These are phyloP conservation scores for Coprinopsis strossmayeri DNA, from an alignment of 768 basidiomycete genomes.

Conservation along the genomic window DNA sequence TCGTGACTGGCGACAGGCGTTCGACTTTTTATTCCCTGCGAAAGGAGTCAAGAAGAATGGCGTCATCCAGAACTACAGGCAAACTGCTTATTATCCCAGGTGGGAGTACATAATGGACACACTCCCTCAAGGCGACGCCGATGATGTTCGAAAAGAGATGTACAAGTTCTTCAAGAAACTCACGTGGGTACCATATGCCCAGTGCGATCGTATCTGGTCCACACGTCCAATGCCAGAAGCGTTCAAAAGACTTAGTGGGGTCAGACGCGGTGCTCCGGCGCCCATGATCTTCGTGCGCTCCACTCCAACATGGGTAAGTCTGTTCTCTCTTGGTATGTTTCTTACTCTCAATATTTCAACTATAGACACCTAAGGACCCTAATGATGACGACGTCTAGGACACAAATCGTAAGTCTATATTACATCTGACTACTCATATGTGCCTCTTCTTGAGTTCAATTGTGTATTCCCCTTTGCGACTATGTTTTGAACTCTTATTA, in stretches of 20 bases:
- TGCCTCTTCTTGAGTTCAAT: too few relatives aligned
- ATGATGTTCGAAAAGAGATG: not conserved
- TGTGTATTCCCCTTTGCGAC: too few relatives aligned
- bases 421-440: too few relatives aligned
- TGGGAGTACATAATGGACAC: not conserved
- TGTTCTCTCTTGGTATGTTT: too few relatives aligned
- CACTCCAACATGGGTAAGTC: too few relatives aligned
- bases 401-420: too few relatives aligned
- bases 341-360: too few relatives aligned
- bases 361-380: too few relatives aligned
- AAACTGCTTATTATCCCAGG: not conserved
- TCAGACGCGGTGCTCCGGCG: too few relatives aligned
- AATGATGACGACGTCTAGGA: too few relatives aligned
- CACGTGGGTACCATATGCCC: not conserved
- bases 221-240: not conserved
- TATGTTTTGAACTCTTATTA: too few relatives aligned
- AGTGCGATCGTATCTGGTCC: not conserved
- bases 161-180: not conserved
- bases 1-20: not conserved
- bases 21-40: slow-evolving; percentile 5
- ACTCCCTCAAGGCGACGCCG: not conserved
- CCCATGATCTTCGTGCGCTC: too few relatives aligned
- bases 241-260: not conserved
- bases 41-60: not conserved
- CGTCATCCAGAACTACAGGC: not conserved